Conservation (phyloP, 495 filamentous ascomycete genomes). For the Penicillium manginii region DNA sequence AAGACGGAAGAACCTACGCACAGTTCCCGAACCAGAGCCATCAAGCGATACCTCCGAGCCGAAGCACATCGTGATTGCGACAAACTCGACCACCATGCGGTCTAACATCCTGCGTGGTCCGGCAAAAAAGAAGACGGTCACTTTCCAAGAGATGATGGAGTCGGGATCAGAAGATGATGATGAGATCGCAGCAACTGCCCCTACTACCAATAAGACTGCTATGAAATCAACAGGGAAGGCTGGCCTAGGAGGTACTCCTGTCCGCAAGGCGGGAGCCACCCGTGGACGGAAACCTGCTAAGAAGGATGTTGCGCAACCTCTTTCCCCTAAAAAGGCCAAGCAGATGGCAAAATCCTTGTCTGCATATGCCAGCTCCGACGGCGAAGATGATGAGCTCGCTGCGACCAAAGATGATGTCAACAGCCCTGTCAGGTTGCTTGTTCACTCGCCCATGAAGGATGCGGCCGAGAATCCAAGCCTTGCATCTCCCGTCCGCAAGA, state of each 20-base stretch:
- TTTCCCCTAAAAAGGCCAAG: constrained; percentile 61
- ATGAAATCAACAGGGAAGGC: constrained; percentile 17
- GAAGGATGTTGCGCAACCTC: constrained; percentile 39
- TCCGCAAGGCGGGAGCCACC: constrained; percentile 44
- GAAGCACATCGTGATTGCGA: constrained; percentile 33
- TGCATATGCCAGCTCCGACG: constrained; percentile 45
- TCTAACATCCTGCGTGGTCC: constrained; percentile 46
- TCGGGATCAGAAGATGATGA: constrained; percentile 45
- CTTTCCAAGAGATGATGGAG: constrained; percentile 49
- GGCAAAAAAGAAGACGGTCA: constrained; percentile 58
- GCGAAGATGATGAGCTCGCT: constrained; percentile 56
- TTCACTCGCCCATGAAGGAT: constrained; percentile 47
- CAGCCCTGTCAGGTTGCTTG: constrained; percentile 29
- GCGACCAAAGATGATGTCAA: constrained; percentile 45
- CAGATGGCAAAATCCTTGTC: constrained; percentile 54
- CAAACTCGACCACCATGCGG: constrained; percentile 35
- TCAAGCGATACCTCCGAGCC: constrained; percentile 23
- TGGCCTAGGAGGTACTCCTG: constrained; percentile 53
- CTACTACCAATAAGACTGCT: constrained; percentile 23
- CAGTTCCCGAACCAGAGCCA: constrained; percentile 20
- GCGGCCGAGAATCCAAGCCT: constrained; percentile 30
- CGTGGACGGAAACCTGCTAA: constrained; percentile 46
- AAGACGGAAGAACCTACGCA: constrained; percentile 31
- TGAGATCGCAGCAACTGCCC: constrained; percentile 24
- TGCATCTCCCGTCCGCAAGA: constrained; percentile 45